Evolutionary conservation across 208 protist species (phyloP).

Genomic region (Porcisia deanei): DNA sequence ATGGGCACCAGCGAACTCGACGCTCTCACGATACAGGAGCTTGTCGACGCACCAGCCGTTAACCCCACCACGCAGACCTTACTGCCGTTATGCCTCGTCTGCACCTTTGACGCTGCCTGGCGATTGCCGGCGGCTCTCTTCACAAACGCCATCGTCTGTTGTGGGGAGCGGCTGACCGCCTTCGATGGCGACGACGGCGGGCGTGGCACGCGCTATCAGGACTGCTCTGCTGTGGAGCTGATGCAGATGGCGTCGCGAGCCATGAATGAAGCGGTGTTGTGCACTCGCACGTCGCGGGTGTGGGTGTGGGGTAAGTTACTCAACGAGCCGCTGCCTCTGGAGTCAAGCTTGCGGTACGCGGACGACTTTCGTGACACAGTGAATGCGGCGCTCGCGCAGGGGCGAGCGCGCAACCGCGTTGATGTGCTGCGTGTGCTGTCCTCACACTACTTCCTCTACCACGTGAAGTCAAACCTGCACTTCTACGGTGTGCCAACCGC

Average conservation of each 20-base stretch:
- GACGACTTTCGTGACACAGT: slow-evolving; percentile 79
- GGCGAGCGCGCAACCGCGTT: slow-evolving; percentile 49
- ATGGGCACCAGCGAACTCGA: slow-evolving; percentile 64
- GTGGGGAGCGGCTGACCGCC: slow-evolving; percentile 51
- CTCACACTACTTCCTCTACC: slow-evolving; percentile 84
- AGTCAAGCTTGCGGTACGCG: slow-evolving; percentile 78
- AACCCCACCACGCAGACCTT: slow-evolving; percentile 47
- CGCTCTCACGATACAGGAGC: slow-evolving; percentile 53
- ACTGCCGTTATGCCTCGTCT: slow-evolving; percentile 77
- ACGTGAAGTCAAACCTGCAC: slow-evolving; percentile 70
- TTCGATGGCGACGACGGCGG: slow-evolving; percentile 26
- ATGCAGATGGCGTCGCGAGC: slow-evolving; percentile 82
- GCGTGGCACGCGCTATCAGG: slow-evolving; percentile 28
- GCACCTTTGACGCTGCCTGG: slow-evolving; percentile 77
- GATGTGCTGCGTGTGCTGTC: slow-evolving; percentile 78
- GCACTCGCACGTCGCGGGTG: slow-evolving; percentile 59
- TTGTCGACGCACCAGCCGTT: slow-evolving; percentile 50
- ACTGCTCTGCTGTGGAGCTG: slow-evolving; percentile 66
- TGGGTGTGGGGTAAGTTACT: slow-evolving; percentile 74
- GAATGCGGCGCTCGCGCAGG: slow-evolving; percentile 74
- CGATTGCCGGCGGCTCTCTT: slow-evolving; percentile 80
- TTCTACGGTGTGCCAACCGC: slow-evolving; percentile 78
- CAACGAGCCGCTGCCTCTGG: slow-evolving; percentile 82
- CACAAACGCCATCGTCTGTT: slow-evolving; percentile 68
- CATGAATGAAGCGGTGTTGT: slow-evolving; percentile 65